These are phyloP conservation scores for Diaporthe citriasiana DNA, from an alignment of 2,329 filamentous ascomycete species.

Conservation along the genomic window DNA sequence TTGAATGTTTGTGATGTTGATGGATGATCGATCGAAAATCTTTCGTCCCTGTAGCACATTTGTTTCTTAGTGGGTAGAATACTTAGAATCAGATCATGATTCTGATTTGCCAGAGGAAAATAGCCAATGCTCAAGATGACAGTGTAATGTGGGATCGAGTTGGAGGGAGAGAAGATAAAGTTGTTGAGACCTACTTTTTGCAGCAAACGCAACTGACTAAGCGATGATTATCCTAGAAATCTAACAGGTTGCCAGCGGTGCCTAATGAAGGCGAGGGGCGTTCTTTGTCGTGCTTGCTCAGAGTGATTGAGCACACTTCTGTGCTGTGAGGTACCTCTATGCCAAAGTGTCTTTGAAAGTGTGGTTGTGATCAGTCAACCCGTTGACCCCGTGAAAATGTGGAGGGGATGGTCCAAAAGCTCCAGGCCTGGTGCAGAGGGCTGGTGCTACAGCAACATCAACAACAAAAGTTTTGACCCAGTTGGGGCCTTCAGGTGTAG, in stretches of 20 bases:
- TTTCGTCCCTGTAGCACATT: neutral
- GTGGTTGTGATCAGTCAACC: too few species aligned
- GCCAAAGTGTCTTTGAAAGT: too few species aligned
- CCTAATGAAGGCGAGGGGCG: neutral
- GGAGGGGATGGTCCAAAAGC: too few species aligned
- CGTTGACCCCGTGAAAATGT: too few species aligned
- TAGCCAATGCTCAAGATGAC: neutral
- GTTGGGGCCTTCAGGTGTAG: too few species aligned
- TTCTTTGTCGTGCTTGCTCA: neutral
- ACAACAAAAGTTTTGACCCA: too few species aligned
- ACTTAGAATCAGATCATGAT: neutral
- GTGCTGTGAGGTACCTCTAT: too few species aligned
- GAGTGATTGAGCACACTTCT: neutral
- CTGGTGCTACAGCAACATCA: too few species aligned
- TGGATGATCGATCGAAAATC: neutral
- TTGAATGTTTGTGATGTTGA: neutral
- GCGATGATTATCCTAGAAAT: neutral
- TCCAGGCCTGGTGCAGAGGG: too few species aligned
- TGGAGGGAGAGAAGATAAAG: neutral
- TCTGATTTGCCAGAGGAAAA: neutral
- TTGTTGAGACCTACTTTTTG: too few species aligned
- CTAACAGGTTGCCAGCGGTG: neutral
- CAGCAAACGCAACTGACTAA: neutral
- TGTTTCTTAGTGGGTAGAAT: neutral
- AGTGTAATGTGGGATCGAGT: neutral